Base-by-base conservation (phyloP, 306 rosid species). In the Acacia crassicarpa region DNA sequence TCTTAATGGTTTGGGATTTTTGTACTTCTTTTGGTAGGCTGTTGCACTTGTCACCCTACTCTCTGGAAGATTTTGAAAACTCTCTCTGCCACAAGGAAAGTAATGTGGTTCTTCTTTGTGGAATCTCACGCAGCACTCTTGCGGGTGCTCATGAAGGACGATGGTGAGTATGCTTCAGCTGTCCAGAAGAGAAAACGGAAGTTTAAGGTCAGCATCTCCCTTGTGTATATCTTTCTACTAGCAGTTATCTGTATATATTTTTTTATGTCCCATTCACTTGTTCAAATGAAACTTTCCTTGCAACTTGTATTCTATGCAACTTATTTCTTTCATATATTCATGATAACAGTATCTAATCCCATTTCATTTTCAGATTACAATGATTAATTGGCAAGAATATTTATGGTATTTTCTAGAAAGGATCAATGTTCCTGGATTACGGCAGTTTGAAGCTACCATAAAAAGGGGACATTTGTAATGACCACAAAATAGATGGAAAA, bases 1-100 rank as follows among this genome's bases (percentile, higher is more conserved):
- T 95, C 74, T 80, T 95, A 81, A 88, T 91, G 97, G 87, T 93
- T 81, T 95, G 99, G 99, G 99, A 95, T 84, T 90, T 95, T 86
- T 90, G 94, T 84, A 85, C 86, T 67, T 89, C 93, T 59, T 95
- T 87, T 82, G 89, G 92, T 77, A 88, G 89, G 86, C 80, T 89
- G 87, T 82, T 95, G 85, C 85, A 78, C 84, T 83, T 95, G 84
- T 88, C 72, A 53, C 99, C 99, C 44, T 93, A 89, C 88, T 86
- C 97, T 84, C 83, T 93, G 51, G 97, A 89, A 86, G 94, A 93
- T 87, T 93, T 95, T 82, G 99, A 95, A 87, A 89, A 85, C 81
- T 94, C 98, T 46, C 82, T 95, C 78, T 83, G 93, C 83, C 97
- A 95, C 80, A 90, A 90, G 90, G 97, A 89, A 35, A 83, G 98